Evolutionary conservation across 352 stramenopile species (phyloP).

Genomic region (Pythium rishiriense): DNA sequence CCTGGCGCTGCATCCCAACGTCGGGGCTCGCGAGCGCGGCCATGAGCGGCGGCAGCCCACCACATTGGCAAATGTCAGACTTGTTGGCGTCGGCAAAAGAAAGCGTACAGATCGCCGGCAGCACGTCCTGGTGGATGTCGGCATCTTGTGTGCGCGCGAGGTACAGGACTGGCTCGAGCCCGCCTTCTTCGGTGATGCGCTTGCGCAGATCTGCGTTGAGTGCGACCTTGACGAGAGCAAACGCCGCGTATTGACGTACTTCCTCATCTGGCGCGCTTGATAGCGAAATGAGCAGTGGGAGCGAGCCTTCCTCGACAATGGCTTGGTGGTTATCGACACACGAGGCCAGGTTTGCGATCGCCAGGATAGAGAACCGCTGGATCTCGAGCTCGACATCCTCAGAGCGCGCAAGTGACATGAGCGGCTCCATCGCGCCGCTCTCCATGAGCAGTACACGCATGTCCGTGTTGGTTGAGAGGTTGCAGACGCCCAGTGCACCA

Average conservation of each 20-base stretch:
- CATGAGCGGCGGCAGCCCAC: slow-evolving; percentile 91
- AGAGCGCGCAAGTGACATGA: slow-evolving; percentile 93
- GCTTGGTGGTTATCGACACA: slow-evolving; percentile 92
- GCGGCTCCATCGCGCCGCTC: slow-evolving; percentile 91
- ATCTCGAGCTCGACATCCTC: slow-evolving; percentile 96
- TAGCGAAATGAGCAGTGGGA: slow-evolving; percentile 94
- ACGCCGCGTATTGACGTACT: slow-evolving; percentile 95
- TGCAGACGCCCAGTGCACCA: slow-evolving; percentile 93
- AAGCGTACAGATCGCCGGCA: slow-evolving; percentile 91
- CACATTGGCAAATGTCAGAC: slow-evolving; percentile 92
- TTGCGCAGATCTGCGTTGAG: slow-evolving; percentile 94
- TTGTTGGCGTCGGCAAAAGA: slow-evolving; percentile 94
- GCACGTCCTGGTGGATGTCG: slow-evolving; percentile 90
- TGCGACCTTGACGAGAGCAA: slow-evolving; percentile 94
- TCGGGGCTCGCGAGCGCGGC: slow-evolving; percentile 67
- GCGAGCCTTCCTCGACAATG: slow-evolving; percentile 93
- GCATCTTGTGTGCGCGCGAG: slow-evolving; percentile 92
- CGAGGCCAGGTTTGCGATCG: slow-evolving; percentile 94
- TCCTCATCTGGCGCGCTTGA: slow-evolving; percentile 93
- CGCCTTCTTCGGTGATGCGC: slow-evolving; percentile 94
- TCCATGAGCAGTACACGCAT: slow-evolving; percentile 93
- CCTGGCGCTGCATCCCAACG: slow-evolving; percentile 87
- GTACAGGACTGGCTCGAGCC: slow-evolving; percentile 95
- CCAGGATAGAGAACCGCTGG: slow-evolving; percentile 91
- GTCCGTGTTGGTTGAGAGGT: slow-evolving; percentile 91